Percentiles rank a stretch among this genome's conserved stretches.
Conservation (phyloP, 23 red algal species). For the Porphyridium purpureum region DNA sequence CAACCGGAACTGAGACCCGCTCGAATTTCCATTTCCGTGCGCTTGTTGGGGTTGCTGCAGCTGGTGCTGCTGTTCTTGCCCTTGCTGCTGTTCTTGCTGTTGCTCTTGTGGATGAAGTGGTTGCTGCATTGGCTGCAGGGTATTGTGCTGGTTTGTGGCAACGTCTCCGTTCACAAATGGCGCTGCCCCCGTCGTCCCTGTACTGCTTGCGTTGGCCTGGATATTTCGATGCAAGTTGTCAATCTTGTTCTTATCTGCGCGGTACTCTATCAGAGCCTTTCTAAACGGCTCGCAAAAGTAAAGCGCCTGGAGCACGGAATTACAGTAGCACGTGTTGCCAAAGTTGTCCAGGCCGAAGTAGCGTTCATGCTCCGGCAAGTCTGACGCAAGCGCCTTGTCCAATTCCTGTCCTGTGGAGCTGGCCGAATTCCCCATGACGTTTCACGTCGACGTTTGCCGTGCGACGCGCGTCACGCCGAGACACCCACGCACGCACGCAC, state of each 20-base stretch:
- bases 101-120: too few relatives aligned
- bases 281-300: slow-evolving; percentile 98
- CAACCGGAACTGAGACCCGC: too few relatives aligned
- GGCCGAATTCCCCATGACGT: too few relatives aligned
- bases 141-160: too few relatives aligned
- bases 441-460: too few relatives aligned
- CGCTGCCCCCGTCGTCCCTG: slow-evolving; percentile 3
- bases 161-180: too few relatives aligned
- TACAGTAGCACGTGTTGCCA: slow-evolving; percentile 94
- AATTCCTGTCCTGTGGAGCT: slow-evolving; percentile 60
- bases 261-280: slow-evolving; percentile 30
- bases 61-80: background rate
- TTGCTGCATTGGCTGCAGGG: too few relatives aligned
- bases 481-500: too few relatives aligned
- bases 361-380: slow-evolving; percentile 74
- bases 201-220: background rate
- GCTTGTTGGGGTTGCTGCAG: background rate
- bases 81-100: slow-evolving; percentile 4
- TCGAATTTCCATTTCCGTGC: too few relatives aligned
- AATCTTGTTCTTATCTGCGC: too few relatives aligned
- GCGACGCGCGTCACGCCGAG: too few relatives aligned
- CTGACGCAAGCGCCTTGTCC: slow-evolving; percentile 57
- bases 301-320: slow-evolving; percentile 86
- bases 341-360: slow-evolving; percentile 93
- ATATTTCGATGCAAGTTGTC: slow-evolving; percentile 2